Evolutionary conservation across 139 green algal genomes (phyloP).

Genomic region (Picochlorum sp.): DNA sequence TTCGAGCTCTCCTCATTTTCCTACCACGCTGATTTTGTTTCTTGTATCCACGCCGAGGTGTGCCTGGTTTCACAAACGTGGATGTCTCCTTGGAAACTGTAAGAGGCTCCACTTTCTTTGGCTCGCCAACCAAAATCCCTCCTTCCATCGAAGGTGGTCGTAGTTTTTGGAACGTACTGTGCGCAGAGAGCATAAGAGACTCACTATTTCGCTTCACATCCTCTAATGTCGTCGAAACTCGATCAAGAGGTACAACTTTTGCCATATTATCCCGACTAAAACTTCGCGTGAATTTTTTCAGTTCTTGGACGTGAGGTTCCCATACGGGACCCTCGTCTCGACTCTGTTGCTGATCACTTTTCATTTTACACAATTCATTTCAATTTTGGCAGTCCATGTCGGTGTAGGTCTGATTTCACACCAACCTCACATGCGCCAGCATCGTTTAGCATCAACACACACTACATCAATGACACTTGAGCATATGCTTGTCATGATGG

Average conservation of each 20-base stretch:
- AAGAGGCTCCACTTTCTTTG: too few species aligned
- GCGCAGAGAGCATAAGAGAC: constrained; percentile 12
- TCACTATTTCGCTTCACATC: constrained; percentile 20
- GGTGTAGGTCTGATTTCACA: too few species aligned
- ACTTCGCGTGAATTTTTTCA: constrained; percentile 1
- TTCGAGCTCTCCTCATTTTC: constrained; percentile 10
- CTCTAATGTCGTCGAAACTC: constrained; percentile 18
- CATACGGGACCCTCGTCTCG: neutral
- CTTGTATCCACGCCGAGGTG: neutral
- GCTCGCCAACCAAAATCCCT: too few species aligned
- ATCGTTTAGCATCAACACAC: too few species aligned
- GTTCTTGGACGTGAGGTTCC: neutral
- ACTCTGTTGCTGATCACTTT: too few species aligned
- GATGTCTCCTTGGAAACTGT: too few species aligned
- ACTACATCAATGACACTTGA: too few species aligned
- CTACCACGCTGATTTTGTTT: neutral
- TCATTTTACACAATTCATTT: too few species aligned
- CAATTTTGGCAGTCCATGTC: too few species aligned
- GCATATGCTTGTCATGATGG: too few species aligned
- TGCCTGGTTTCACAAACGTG: neutral
- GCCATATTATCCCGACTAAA: constrained; percentile 2
- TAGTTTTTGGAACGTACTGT: constrained; percentile 12
- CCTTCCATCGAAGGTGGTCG: neutral
- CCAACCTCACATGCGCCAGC: too few species aligned
- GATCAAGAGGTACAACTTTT: neutral